Conservation (phyloP, 2,329 filamentous ascomycete genomes). For the Aspergillus sp. region DNA sequence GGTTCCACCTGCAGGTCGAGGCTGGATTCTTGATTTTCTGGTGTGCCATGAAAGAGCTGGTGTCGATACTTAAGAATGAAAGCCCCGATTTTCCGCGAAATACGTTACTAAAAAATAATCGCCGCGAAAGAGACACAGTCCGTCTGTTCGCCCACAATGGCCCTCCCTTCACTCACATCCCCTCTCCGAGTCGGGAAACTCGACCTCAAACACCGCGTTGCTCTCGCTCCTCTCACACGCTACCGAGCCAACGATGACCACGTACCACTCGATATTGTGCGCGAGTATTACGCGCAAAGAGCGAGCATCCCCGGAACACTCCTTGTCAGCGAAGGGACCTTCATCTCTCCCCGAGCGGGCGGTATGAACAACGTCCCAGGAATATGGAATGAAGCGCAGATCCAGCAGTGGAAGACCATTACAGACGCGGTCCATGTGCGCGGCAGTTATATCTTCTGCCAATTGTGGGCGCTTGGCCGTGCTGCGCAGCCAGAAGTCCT, state of each 20-base stretch:
- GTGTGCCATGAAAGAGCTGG: too few species aligned
- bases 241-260: constrained; percentile 54
- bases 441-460: constrained; percentile 62
- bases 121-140: too few species aligned
- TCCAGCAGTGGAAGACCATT: constrained; percentile 62
- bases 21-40: too few species aligned
- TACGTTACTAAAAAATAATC: too few species aligned
- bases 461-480: constrained; percentile 65
- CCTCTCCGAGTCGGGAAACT: constrained; percentile 45
- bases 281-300: constrained; percentile 56
- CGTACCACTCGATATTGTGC: constrained; percentile 42
- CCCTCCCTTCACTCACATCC: background rate
- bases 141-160: background rate
- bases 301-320: constrained; percentile 58
- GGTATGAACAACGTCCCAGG: constrained; percentile 50
- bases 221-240: constrained; percentile 62
- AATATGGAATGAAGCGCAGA: constrained; percentile 58
- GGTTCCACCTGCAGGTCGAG: too few species aligned
- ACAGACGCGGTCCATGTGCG: constrained; percentile 66
- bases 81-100: too few species aligned
- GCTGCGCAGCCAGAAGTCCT: constrained; percentile 47
- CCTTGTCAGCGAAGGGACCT: constrained; percentile 62
- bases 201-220: constrained; percentile 49
- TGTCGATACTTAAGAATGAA: too few species aligned
- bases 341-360: constrained; percentile 36